Evolutionary conservation across 2,329 filamentous ascomycete species (phyloP), one percentile per base, ranked within the genome.

Genomic region (Aspergillus latus): DNA sequence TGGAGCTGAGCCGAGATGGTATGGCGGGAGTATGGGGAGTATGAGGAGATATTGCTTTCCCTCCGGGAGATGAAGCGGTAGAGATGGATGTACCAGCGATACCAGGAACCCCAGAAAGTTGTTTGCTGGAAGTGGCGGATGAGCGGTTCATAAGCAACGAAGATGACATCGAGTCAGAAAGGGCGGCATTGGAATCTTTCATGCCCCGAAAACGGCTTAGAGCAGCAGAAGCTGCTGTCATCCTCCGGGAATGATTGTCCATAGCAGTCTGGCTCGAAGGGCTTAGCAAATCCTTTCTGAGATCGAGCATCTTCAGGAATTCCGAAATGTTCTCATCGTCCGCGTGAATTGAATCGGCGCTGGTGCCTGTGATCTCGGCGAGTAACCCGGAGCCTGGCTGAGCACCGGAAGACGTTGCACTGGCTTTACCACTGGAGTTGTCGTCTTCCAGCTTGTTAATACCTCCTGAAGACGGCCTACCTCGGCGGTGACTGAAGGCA

Each of bases 281-380:
- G 46, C 80, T 78, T 60, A 92, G 87, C 56, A 97, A 89, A 72
- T 92, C 93, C 73, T 92, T 96, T 70, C 90, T 90, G 65, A 86
- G 87, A 58, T 97, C 93, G 5, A 99, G 80, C 59, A 91, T 82
- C 66, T 95, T 95, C 59, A 99, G 77, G 65, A 97, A 99, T 51
- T 95, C 92, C 0, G 90, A 91, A 40, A 99, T 96, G 61, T 94
- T 92, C 65, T 96, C 90, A 66, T 96, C 92, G 64, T 97, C 93
- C 0, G 88, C 89, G 79, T 68, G 89, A 80, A 80, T 86, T 79
- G 69, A 87, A 30, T 84, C 86, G 2, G 79, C 82, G 68, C 81
- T 85, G 47, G 81, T 85, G 8, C 84, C 87, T 28, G 82, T 82
- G 60, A 88, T 75, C 59, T 84, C 91, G 30, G 89, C 85, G 49